Conservation (phyloP, 1,139 yeast genomes). For the Geotrichum fermentans region DNA sequence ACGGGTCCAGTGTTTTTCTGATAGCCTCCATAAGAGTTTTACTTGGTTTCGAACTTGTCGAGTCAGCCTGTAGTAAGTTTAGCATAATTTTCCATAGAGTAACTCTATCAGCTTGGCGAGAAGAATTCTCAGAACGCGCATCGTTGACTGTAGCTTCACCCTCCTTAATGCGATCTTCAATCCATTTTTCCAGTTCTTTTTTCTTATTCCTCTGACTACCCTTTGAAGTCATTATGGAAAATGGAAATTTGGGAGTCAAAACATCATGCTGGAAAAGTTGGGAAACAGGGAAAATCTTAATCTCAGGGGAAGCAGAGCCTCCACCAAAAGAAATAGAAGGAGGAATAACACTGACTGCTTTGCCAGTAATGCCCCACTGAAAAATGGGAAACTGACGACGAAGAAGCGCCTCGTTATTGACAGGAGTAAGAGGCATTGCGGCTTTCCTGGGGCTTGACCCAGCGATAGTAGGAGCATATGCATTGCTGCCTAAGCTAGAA, state of each 20-base stretch:
- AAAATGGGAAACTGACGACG: constrained; percentile 72
- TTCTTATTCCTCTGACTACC: constrained; percentile 47
- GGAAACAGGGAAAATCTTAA: constrained; percentile 33
- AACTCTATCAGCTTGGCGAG: constrained; percentile 26
- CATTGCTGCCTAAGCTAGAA: background rate
- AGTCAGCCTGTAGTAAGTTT: constrained; percentile 29
- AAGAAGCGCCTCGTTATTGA: constrained; percentile 34
- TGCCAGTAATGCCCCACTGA: constrained; percentile 56
- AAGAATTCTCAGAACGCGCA: constrained; percentile 16
- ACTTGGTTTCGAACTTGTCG: constrained; percentile 20
- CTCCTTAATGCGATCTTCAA: constrained; percentile 27
- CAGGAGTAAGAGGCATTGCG: constrained; percentile 18
- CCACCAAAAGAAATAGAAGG: constrained; percentile 36
- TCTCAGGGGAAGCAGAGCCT: constrained; percentile 26
- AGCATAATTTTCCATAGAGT: constrained; percentile 35
- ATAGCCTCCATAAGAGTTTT: constrained; percentile 10
- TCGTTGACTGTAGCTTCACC: constrained; percentile 18
- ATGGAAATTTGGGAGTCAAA: constrained; percentile 48
- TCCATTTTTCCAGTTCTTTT: constrained; percentile 65
- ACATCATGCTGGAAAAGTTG: constrained; percentile 35
- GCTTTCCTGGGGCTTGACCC: background rate
- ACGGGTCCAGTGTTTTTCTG: constrained; percentile 18
- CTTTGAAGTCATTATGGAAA: constrained; percentile 48
- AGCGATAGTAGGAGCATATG: background rate
- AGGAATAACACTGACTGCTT: constrained; percentile 46